phyloP scores from a whole-genome alignment of 352 stramenopile genomes.

The Pythium insidiosum region DNA sequence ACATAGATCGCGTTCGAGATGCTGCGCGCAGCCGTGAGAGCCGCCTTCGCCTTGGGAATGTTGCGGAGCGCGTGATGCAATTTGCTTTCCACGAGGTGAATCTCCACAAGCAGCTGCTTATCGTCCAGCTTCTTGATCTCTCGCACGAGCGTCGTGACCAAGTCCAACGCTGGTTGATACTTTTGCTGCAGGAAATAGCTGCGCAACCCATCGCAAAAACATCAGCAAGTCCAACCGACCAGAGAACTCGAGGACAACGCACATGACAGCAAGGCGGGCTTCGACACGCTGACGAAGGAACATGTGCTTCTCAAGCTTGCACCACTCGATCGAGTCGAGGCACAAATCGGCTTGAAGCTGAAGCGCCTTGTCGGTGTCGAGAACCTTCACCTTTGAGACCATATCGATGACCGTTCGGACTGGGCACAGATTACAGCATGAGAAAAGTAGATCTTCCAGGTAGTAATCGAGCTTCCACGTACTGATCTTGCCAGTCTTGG shows the following conservation, averaged over 20 bases:
- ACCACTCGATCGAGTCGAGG: conserved; percentile 93
- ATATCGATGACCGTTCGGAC: conserved; percentile 98
- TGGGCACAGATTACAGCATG: conserved; percentile 11
- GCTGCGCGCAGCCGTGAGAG: conserved; percentile 95
- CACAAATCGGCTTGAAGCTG: conserved; percentile 94
- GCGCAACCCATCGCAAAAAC: background rate
- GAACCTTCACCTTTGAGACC: conserved; percentile 86
- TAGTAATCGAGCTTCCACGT: conserved; percentile 4
- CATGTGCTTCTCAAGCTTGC: conserved; percentile 91
- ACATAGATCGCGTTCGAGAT: conserved; percentile 99
- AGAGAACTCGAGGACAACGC: conserved; percentile 4
- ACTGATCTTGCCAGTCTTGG: conserved; percentile 98
- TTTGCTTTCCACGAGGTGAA: conserved; percentile 97
- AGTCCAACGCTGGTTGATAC: conserved; percentile 89
- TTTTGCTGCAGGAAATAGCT: conserved; percentile 86
- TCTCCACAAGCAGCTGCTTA: conserved; percentile 98
- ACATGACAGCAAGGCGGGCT: conserved; percentile 90
- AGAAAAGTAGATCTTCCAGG: background rate
- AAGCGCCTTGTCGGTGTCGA: conserved; percentile 88
- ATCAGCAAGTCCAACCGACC: conserved; percentile 8
- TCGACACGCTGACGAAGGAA: conserved; percentile 98
- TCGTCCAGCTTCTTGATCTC: conserved; percentile 99
- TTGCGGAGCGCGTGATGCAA: conserved; percentile 97
- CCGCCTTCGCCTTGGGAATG: conserved; percentile 94
- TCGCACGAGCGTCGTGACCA: conserved; percentile 91